These are phyloP conservation scores for Pseudomonodictys pantanalensis DNA, from an alignment of 495 filamentous ascomycete species.

Conservation along the genomic window DNA sequence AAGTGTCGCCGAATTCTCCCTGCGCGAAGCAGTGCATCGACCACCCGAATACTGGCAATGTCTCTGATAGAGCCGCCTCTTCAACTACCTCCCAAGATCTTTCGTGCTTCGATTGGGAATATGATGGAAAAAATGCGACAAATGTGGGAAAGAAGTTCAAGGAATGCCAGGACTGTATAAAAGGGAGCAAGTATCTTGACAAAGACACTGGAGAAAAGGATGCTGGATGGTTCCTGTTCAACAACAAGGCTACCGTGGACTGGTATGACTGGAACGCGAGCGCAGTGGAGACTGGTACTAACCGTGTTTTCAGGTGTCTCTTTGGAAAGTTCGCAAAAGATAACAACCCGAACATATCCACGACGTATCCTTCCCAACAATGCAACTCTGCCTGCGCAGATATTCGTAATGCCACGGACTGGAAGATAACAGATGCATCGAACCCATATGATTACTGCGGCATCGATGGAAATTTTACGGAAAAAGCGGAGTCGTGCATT, in stretches of 20 bases:
- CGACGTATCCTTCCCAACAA: not conserved
- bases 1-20: not conserved
- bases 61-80: not conserved
- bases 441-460: not conserved
- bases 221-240: not conserved
- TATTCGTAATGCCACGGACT: not conserved
- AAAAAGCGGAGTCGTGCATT: not conserved
- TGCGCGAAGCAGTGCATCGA: not conserved
- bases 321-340: not conserved
- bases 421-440: not conserved
- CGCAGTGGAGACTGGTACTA: too few species aligned
- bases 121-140: not conserved
- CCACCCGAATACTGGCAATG: not conserved
- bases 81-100: not conserved
- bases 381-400: not conserved
- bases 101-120: not conserved
- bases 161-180: not conserved
- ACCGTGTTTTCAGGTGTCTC: too few species aligned
- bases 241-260: not conserved
- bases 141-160: not conserved
- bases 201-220: not conserved
- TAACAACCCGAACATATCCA: not conserved
- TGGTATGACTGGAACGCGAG: too few species aligned
- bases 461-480: not conserved
- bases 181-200: not conserved